A percentile compares a stretch with the other conserved stretches of the same genome.
Conservation (phyloP, 352 stramenopile genomes). For the Globisporangium nunn region DNA sequence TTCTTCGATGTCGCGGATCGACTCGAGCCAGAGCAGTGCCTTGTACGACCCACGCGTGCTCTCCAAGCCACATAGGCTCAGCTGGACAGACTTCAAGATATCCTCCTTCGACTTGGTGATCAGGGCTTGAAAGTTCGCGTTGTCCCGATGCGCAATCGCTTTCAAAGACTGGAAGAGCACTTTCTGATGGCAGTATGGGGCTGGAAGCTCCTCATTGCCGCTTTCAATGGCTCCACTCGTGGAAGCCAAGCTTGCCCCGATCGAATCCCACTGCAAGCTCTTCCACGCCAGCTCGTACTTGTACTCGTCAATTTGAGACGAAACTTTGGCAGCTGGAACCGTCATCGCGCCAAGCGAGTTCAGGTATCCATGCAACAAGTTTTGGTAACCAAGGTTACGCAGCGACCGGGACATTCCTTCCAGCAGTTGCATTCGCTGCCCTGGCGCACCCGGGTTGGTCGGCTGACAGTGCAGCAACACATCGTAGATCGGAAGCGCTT, state of each 20-base stretch:
- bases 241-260: constrained; percentile 16
- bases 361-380: constrained; percentile 57
- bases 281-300: constrained; percentile 80
- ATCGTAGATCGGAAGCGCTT: constrained; percentile 70
- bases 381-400: constrained; percentile 62
- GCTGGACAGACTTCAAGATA: constrained; percentile 41
- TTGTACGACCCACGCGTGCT: constrained; percentile 52
- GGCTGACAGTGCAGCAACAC: constrained; percentile 36
- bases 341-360: constrained; percentile 17
- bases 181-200: constrained; percentile 40
- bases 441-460: neutral
- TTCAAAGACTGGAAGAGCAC: constrained; percentile 49
- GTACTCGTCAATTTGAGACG: constrained; percentile 32
- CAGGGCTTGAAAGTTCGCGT: constrained; percentile 24
- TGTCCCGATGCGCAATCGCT: constrained; percentile 50
- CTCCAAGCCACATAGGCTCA: constrained; percentile 65
- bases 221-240: neutral
- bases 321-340: neutral
- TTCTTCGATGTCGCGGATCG: constrained; percentile 59
- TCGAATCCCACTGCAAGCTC: constrained; percentile 59
- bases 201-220: neutral
- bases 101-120: constrained; percentile 35
- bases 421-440: constrained; percentile 3
- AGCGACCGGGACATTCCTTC: constrained; percentile 61
- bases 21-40: constrained; percentile 48